Conservation (phyloP, 2,329 filamentous ascomycete genomes). For the Phoma sp. region DNA sequence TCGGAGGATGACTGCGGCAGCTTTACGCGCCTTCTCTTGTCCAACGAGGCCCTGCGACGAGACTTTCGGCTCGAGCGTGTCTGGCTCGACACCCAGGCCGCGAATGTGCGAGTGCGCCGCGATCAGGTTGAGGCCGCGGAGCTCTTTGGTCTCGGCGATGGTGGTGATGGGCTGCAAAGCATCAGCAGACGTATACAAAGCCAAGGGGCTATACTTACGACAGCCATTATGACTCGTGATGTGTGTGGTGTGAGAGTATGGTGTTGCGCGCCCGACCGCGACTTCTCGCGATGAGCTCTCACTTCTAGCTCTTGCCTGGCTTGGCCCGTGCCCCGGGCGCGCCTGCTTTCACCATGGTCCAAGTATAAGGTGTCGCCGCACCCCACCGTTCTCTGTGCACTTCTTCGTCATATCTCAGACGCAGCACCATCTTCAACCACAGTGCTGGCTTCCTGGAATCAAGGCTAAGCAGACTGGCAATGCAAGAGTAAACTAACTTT, state of each 20-base stretch:
- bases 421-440: no score
- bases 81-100: constrained; percentile 89
- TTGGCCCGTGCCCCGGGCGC: neutral
- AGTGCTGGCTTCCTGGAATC: no score
- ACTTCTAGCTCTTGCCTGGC: constrained; percentile 3
- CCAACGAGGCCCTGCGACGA: constrained; percentile 93
- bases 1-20: constrained; percentile 92
- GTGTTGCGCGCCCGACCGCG: constrained; percentile 11
- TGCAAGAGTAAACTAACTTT: no score
- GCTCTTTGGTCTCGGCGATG: constrained; percentile 93
- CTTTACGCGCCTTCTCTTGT: constrained; percentile 95
- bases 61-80: constrained; percentile 84
- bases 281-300: constrained; percentile 11
- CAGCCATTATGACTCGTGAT: constrained; percentile 36
- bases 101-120: constrained; percentile 98
- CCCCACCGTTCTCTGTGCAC: neutral
- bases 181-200: constrained; percentile 19
- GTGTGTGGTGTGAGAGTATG: constrained; percentile 2
- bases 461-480: no score
- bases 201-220: constrained; percentile 28
- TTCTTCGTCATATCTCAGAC: no score
- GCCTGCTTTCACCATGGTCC: constrained; percentile 6
- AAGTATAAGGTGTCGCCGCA: neutral
- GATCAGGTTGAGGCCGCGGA: constrained; percentile 95
- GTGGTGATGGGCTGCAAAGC: constrained; percentile 66